Evolutionary conservation across 176 grass and related monocot species (phyloP).

Genomic region (Oryza meyeriana): DNA sequence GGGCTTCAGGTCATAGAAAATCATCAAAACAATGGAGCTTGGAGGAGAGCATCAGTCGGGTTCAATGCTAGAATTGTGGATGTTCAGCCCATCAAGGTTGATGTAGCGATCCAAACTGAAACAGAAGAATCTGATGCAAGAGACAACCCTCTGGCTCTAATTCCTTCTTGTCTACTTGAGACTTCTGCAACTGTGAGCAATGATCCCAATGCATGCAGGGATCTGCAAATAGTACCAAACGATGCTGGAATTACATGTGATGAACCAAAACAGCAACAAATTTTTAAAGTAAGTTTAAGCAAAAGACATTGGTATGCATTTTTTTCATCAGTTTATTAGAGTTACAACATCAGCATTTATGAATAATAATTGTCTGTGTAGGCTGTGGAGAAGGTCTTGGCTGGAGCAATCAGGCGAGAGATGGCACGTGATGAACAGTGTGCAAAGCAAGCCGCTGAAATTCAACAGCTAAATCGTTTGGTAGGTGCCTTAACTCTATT

Average conservation of each 20-base stretch:
- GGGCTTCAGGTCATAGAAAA: constrained; percentile 83
- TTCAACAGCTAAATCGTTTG: constrained; percentile 84
- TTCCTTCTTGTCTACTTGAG: constrained; percentile 43
- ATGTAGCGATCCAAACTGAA: constrained; percentile 78
- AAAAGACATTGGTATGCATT: not conserved
- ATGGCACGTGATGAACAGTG: constrained; percentile 86
- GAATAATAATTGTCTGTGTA: constrained; percentile 36
- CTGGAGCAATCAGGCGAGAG: constrained; percentile 92
- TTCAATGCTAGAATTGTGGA: constrained; percentile 66
- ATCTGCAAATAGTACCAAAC: constrained; percentile 60
- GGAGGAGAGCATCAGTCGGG: constrained; percentile 76
- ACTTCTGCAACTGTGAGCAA: constrained; percentile 43
- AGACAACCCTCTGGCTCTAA: constrained; percentile 51
- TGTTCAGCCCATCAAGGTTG: constrained; percentile 72
- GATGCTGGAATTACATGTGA: constrained; percentile 46
- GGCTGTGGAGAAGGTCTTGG: constrained; percentile 90
- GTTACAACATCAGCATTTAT: not conserved
- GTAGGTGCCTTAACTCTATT: constrained; percentile 36
- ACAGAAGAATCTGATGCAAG: constrained; percentile 53
- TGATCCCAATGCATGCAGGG: constrained; percentile 42
- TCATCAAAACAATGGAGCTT: constrained; percentile 51
- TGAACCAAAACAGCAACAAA: constrained; percentile 51
- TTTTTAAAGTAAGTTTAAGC: constrained; percentile 63
- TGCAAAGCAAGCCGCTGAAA: constrained; percentile 83
- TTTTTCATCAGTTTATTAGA: not conserved